phyloP scores from a whole-genome alignment of 2,329 filamentous ascomycete species.

The Cercospora brassicicola region DNA sequence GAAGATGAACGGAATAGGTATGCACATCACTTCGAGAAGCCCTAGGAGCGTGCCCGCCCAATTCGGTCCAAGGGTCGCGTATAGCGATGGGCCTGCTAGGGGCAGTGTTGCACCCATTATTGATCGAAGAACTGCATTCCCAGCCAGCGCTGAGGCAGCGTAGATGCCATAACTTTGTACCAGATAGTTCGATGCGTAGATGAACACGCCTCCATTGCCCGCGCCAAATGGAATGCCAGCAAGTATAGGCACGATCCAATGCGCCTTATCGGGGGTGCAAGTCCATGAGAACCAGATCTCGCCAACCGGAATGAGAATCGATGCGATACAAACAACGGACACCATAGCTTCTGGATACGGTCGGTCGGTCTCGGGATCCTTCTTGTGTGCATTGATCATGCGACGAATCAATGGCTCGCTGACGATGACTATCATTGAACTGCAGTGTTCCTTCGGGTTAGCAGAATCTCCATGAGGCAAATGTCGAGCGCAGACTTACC shows the following conservation, averaged over 20 bases:
- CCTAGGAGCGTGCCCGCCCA: slow-evolving; percentile 79
- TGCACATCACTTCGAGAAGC: slow-evolving; percentile 68
- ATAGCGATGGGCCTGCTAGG: slow-evolving; percentile 72
- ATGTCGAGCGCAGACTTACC: slow-evolving; percentile 36
- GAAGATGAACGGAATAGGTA: slow-evolving; percentile 58
- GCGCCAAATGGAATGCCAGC: slow-evolving; percentile 77
- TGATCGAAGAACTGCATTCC: slow-evolving; percentile 73
- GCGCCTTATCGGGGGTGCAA: slow-evolving; percentile 70
- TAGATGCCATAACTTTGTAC: slow-evolving; percentile 79
- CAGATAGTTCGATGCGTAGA: slow-evolving; percentile 79
- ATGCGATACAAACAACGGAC: slow-evolving; percentile 73
- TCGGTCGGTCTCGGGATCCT: slow-evolving; percentile 72
- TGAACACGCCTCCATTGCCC: slow-evolving; percentile 76
- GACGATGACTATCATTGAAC: slow-evolving; percentile 50
- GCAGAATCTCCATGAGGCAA: background rate
- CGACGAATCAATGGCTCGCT: slow-evolving; percentile 68
- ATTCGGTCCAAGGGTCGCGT: slow-evolving; percentile 65
- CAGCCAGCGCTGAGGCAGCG: slow-evolving; percentile 75
- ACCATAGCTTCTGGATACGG: slow-evolving; percentile 78
- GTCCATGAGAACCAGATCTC: slow-evolving; percentile 90
- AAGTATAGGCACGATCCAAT: slow-evolving; percentile 75
- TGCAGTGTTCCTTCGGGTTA: background rate
- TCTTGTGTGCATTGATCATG: slow-evolving; percentile 73
- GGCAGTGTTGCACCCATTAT: slow-evolving; percentile 76
- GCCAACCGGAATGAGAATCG: slow-evolving; percentile 71